Percentiles rank a stretch among this genome's conserved stretches.
phyloP scores from a whole-genome alignment of 495 filamentous ascomycete genomes.

The Penicillium flavigenum region DNA sequence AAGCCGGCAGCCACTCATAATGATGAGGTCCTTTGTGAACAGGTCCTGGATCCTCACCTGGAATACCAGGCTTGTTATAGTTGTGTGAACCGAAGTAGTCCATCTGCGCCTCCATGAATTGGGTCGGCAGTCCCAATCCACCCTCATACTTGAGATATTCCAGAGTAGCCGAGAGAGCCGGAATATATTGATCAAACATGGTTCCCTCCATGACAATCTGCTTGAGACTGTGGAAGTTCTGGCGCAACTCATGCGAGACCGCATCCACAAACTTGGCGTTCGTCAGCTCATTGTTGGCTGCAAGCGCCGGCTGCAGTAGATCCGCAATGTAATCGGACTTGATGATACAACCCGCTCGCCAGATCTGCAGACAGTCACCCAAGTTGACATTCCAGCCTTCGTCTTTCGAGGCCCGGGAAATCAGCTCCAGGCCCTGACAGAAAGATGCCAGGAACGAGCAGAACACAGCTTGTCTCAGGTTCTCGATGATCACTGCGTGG shows the following conservation, averaged over 20 bases:
- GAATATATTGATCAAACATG: slow-evolving; percentile 62
- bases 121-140: slow-evolving; percentile 58
- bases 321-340: slow-evolving; percentile 65
- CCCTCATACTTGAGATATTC: slow-evolving; percentile 70
- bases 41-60: slow-evolving; percentile 43
- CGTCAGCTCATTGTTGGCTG: slow-evolving; percentile 25
- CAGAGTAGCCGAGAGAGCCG: slow-evolving; percentile 60
- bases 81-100: slow-evolving; percentile 74
- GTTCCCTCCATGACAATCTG: slow-evolving; percentile 56
- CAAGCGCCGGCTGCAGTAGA: slow-evolving; percentile 51
- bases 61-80: slow-evolving; percentile 54
- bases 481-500: slow-evolving; percentile 54
- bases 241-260: slow-evolving; percentile 56
- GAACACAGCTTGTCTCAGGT: slow-evolving; percentile 61
- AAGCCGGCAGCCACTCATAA: slow-evolving; percentile 44
- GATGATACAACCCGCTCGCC: slow-evolving; percentile 75
- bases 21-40: slow-evolving; percentile 44
- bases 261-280: slow-evolving; percentile 49
- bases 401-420: slow-evolving; percentile 58
- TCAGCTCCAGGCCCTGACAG: slow-evolving; percentile 66
- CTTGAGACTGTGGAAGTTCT: slow-evolving; percentile 53
- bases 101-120: slow-evolving; percentile 74
- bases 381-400: slow-evolving; percentile 65
- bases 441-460: slow-evolving; percentile 62
- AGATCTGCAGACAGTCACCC: slow-evolving; percentile 61